phyloP scores from a whole-genome alignment of 441 rosid genomes.

The Melastoma candidum region DNA sequence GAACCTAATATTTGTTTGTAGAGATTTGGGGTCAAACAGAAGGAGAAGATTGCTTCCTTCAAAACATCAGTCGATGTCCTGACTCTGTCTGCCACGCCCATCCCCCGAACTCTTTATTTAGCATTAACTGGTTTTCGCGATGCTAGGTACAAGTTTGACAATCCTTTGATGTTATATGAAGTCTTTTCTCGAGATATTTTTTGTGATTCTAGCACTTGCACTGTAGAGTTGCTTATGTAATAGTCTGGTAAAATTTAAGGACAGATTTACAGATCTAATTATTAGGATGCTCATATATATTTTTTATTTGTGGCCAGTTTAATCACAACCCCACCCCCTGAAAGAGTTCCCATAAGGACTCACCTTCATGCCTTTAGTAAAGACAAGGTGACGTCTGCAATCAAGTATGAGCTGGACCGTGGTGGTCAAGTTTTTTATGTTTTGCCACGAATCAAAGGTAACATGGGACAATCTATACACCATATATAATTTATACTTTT shows the following conservation, averaged over 20 bases:
- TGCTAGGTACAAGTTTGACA: constrained; percentile 60
- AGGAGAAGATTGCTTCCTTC: constrained; percentile 94
- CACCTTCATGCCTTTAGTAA: constrained; percentile 57
- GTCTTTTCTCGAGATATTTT: constrained; percentile 1
- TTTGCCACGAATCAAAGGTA: constrained; percentile 95
- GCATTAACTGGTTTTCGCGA: constrained; percentile 98
- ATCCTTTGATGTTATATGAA: constrained; percentile 3
- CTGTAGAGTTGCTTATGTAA: no score
- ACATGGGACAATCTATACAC: constrained; percentile 11
- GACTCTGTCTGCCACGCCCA: constrained; percentile 96
- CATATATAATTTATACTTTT: background rate
- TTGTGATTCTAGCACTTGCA: no score
- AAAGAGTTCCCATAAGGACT: constrained; percentile 95
- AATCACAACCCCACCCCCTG: constrained; percentile 96
- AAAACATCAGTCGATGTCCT: constrained; percentile 96
- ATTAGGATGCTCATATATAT: constrained; percentile 8
- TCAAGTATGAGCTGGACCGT: constrained; percentile 74
- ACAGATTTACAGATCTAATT: background rate
- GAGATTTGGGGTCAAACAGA: constrained; percentile 99
- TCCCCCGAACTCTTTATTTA: constrained; percentile 93
- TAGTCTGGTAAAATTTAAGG: no score
- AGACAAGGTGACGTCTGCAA: constrained; percentile 60
- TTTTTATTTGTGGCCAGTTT: constrained; percentile 38
- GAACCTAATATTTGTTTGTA: constrained; percentile 27
- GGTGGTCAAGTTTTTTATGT: constrained; percentile 95